Evolutionary conservation across 2,329 filamentous ascomycete genomes (phyloP).

Genomic region (Chaetomium olivaceum): DNA sequence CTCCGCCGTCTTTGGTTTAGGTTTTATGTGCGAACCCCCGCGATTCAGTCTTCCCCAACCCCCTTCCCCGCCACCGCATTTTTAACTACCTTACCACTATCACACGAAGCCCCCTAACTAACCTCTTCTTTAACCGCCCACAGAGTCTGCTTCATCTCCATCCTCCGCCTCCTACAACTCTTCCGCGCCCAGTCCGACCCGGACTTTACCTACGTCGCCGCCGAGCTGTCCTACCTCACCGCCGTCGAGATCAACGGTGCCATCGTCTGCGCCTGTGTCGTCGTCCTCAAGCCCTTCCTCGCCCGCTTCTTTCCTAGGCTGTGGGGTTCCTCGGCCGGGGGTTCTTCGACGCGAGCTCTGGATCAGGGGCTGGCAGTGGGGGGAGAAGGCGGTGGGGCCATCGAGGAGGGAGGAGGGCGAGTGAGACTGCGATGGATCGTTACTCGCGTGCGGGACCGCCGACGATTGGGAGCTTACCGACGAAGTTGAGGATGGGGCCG

Average conservation of each 20-base stretch:
- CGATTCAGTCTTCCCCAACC: not conserved
- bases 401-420: not conserved
- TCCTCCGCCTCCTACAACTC: conserved; percentile 37
- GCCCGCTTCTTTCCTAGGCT: conserved; percentile 32
- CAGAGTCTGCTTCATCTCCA: conserved; percentile 40
- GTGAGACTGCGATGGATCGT: not conserved
- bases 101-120: not conserved
- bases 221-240: conserved; percentile 38
- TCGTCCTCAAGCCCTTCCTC: conserved; percentile 41
- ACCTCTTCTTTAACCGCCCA: not conserved
- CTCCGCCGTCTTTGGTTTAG: conserved; percentile 27
- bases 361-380: not conserved
- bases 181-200: conserved; percentile 25
- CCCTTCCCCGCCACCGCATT: not conserved
- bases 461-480: conserved; percentile 22
- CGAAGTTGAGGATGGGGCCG: conserved; percentile 2
- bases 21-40: conserved; percentile 26
- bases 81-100: not conserved
- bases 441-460: conserved; percentile 12
- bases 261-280: conserved; percentile 40
- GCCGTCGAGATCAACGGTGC: conserved; percentile 39
- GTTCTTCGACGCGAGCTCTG: not conserved
- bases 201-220: conserved; percentile 36
- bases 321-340: not conserved
- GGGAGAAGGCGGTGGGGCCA: not conserved